These are phyloP conservation scores for Scheffersomyces spartinae DNA, from an alignment of 805 yeast genomes.

Conservation along the genomic window DNA sequence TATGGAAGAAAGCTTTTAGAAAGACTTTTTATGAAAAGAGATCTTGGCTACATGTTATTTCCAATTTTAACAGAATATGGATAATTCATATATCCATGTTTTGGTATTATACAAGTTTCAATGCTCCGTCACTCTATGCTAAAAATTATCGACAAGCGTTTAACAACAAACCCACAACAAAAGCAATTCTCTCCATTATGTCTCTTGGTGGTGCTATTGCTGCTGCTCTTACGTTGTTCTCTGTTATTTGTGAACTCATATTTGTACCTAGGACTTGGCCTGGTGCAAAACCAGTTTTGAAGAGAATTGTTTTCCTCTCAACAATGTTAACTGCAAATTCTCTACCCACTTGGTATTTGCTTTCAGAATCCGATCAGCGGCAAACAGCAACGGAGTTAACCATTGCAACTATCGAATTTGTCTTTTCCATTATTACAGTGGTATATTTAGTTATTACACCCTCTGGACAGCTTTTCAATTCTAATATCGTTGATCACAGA, in stretches of 20 bases:
- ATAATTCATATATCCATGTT: slow-evolving; percentile 61
- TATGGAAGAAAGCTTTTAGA: slow-evolving; percentile 58
- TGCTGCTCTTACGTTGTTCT: no score
- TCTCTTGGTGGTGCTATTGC: slow-evolving; percentile 61
- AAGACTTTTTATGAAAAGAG: slow-evolving; percentile 70
- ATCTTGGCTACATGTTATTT: slow-evolving; percentile 63
- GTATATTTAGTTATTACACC: slow-evolving; percentile 54
- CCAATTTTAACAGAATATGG: slow-evolving; percentile 74
- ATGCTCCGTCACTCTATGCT: slow-evolving; percentile 60
- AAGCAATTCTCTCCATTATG: slow-evolving; percentile 43
- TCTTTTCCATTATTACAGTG: slow-evolving; percentile 42
- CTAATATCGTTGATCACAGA: slow-evolving; percentile 14
- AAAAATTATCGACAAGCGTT: slow-evolving; percentile 37
- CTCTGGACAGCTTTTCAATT: slow-evolving; percentile 40
- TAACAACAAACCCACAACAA: slow-evolving; percentile 51
- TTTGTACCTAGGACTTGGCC: slow-evolving; percentile 68
- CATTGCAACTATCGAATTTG: slow-evolving; percentile 43
- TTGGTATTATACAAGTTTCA: slow-evolving; percentile 67
- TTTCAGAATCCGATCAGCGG: no score
- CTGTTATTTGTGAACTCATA: slow-evolving; percentile 42
- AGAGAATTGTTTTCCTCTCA: slow-evolving; percentile 33
- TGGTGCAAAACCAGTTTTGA: slow-evolving; percentile 51
- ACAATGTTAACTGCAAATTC: slow-evolving; percentile 33
- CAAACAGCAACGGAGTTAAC: slow-evolving; percentile 24
- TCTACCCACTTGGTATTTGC: slow-evolving; percentile 41